Base-by-base conservation (phyloP, 2,329 filamentous ascomycete species). In the Lachnellula hyalina region DNA sequence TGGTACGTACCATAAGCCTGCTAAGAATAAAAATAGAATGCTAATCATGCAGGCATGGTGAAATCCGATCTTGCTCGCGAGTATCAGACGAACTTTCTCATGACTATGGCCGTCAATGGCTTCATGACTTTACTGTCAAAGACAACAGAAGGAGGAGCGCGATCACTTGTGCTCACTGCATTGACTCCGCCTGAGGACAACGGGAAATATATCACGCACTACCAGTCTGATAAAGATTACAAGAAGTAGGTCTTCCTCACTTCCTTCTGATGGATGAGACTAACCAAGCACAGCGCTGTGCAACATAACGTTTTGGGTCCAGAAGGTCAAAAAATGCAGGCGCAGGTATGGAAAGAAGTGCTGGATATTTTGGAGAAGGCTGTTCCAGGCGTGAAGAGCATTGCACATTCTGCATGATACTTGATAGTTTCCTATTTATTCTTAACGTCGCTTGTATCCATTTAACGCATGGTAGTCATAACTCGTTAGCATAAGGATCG, bases 141-240 rank as follows among this genome's bases (percentile, higher is more conserved):
- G 50, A 65, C 56, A 4, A 65, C 68, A 2, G 68, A 71, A 60
- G 65, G 61, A 1, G 70, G 68, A 4, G 65, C 67, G 34, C 62
- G 65, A 47, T 65, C 65, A 36, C 59, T 66, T 23, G 55, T 70
- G 15, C 61, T 65, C 51, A 63, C 65, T 23, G 63, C 65, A 5
- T n/a, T 62, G 34, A 66, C 61, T 4, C 57, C 51, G 25, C 55
- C 61, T 5, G 61, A 53, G n/a, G 60, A 67, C 47, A 59, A 66
- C 55, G 64, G 65, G 23, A 58, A 60, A 46, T 57, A 64, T 38
- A 59, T 62, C 12, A 65, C 59, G 11, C 51, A 62, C 55, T 64
- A 62, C 49, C 52, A 61, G 34, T 55, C 51, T 25, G 54, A 64
- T 32, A 60, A 62, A 35, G 59, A 65, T 11, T 67, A 65, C 45